Percentiles rank a stretch among this genome's conserved stretches.
phyloP scores from a whole-genome alignment of 1,139 yeast genomes.

The Pichia sp. region DNA sequence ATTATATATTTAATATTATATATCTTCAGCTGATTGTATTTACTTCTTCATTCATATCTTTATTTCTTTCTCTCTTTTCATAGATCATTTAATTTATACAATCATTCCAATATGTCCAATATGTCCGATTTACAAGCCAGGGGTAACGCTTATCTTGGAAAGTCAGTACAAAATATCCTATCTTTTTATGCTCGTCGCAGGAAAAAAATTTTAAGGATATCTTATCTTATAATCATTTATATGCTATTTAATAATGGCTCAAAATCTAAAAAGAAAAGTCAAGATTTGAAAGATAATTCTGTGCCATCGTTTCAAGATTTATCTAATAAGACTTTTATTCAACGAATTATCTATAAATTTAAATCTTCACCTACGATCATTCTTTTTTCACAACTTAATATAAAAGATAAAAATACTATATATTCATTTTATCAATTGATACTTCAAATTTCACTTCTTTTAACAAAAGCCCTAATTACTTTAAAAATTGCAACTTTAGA shows the following conservation, averaged over 20 bases:
- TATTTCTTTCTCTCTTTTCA: no score
- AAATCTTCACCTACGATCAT: slow-evolving; percentile 19
- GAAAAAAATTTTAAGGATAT: slow-evolving; percentile 38
- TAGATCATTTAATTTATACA: neutral
- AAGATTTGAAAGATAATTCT: neutral
- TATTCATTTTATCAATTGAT: slow-evolving; percentile 42
- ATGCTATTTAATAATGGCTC: slow-evolving; percentile 26
- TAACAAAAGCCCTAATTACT: slow-evolving; percentile 67
- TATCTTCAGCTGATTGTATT: no score
- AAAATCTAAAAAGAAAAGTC: slow-evolving; percentile 6
- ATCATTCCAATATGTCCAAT: neutral
- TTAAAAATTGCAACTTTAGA: slow-evolving; percentile 82
- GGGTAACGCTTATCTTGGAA: slow-evolving; percentile 12
- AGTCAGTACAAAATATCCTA: slow-evolving; percentile 9
- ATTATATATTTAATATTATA: no score
- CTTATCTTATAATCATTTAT: slow-evolving; percentile 36
- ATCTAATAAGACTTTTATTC: neutral
- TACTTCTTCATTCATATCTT: no score
- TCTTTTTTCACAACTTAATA: slow-evolving; percentile 18
- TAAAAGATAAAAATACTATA: slow-evolving; percentile 12
- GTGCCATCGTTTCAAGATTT: neutral
- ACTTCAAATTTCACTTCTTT: slow-evolving; percentile 37
- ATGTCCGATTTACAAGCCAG: slow-evolving; percentile 2
- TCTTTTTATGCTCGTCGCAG: slow-evolving; percentile 24
- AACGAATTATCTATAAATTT: neutral